A percentile compares a stretch with the other conserved stretches of the same genome.
These are phyloP conservation scores for Fusarium pseudocircinatum DNA, from an alignment of 2,329 filamentous ascomycete species.

Conservation along the genomic window DNA sequence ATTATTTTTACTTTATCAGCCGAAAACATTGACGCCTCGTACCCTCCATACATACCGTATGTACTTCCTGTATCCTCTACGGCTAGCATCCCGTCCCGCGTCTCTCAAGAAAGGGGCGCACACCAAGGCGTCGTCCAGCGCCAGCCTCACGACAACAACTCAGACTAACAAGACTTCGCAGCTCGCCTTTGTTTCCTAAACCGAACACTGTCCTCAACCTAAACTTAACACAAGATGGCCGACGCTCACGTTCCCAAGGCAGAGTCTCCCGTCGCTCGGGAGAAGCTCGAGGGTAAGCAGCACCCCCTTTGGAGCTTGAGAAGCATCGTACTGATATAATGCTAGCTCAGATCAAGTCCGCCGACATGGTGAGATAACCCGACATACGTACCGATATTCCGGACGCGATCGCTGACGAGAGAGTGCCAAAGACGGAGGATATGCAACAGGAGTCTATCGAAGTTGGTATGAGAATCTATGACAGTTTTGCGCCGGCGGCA, in stretches of 20 bases:
- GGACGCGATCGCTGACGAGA: constrained; percentile 45
- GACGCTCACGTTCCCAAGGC: constrained; percentile 50
- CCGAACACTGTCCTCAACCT: constrained; percentile 16
- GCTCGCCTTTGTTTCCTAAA: constrained; percentile 20
- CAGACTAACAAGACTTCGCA: constrained; percentile 12
- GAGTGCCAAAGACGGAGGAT: constrained; percentile 78
- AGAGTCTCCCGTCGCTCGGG: constrained; percentile 64
- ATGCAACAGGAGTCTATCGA: constrained; percentile 97
- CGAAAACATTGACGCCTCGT: constrained; percentile 23
- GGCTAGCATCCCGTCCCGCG: constrained; percentile 13
- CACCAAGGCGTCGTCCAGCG: constrained; percentile 26
- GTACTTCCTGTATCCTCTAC: constrained; percentile 13
- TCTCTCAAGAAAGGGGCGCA: constrained; percentile 21
- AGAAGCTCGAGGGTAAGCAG: constrained; percentile 78
- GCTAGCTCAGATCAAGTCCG: constrained; percentile 94
- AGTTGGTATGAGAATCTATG: constrained; percentile 74
- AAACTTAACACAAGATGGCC: constrained; percentile 46
- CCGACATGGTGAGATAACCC: constrained; percentile 83
- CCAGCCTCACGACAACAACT: constrained; percentile 28
- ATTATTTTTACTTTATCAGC: background rate
- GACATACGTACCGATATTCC: constrained; percentile 12
- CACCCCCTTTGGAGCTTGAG: background rate
- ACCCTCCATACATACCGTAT: constrained; percentile 9
- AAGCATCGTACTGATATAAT: constrained; percentile 18
- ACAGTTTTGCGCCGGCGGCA: background rate